Evolutionary conservation across 2,329 filamentous ascomycete genomes (phyloP).

Genomic region (Penicillium sp.): DNA sequence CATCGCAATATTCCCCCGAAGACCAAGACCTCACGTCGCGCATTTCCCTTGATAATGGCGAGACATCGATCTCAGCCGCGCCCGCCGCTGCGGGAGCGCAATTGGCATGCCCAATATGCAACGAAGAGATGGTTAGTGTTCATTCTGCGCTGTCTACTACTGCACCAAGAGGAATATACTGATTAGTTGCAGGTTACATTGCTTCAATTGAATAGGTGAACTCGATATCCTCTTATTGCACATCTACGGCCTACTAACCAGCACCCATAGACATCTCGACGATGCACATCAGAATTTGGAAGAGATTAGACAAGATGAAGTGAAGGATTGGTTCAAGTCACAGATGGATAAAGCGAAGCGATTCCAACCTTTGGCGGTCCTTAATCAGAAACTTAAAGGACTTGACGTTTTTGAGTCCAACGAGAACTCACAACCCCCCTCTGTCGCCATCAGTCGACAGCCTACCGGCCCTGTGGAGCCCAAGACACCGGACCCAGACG

Average conservation of each 20-base stretch:
- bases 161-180: slow-evolving; percentile 14
- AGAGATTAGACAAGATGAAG: slow-evolving; percentile 83
- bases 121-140: slow-evolving; percentile 82
- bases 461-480: slow-evolving; percentile 29
- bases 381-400: slow-evolving; percentile 91
- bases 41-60: slow-evolving; percentile 65
- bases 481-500: slow-evolving; percentile 68
- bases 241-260: slow-evolving; percentile 21
- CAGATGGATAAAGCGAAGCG: slow-evolving; percentile 90
- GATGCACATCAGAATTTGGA: slow-evolving; percentile 87
- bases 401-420: slow-evolving; percentile 94
- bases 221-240: neutral
- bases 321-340: slow-evolving; percentile 95
- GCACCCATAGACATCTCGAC: slow-evolving; percentile 64
- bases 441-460: slow-evolving; percentile 33
- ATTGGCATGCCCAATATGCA: slow-evolving; percentile 95
- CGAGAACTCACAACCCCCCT: slow-evolving; percentile 54
- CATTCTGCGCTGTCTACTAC: neutral
- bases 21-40: slow-evolving; percentile 76
- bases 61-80: slow-evolving; percentile 44
- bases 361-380: slow-evolving; percentile 83
- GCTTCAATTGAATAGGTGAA: slow-evolving; percentile 78
- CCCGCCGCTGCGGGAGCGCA: slow-evolving; percentile 58
- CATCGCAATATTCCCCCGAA: slow-evolving; percentile 65
- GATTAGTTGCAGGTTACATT: slow-evolving; percentile 69